phyloP scores from a whole-genome alignment of 1,284 basidiomycete species.

The Filobasidium uniguttulatum region DNA sequence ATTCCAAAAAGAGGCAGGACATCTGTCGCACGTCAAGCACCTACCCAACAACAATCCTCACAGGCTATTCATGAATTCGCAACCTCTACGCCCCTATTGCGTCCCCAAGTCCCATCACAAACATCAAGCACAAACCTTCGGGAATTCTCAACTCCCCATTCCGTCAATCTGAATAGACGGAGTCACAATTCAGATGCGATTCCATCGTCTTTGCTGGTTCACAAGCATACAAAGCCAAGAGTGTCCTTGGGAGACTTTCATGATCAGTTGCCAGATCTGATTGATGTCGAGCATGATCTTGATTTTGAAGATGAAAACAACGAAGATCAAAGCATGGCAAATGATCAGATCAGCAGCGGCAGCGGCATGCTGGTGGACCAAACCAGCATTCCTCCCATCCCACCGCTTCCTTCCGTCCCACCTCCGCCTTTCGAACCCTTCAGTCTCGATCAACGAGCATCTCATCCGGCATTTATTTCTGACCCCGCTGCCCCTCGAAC shows the following conservation, averaged over 20 bases:
- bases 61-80: not conserved
- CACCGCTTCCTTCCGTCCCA: too few relatives aligned
- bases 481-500: not conserved
- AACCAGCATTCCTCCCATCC: too few relatives aligned
- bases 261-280: not conserved
- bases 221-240: not conserved
- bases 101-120: slow-evolving; percentile 20
- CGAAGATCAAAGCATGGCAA: not conserved
- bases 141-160: too few relatives aligned
- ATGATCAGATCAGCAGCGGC: not conserved
- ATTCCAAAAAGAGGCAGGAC: slow-evolving; percentile 21
- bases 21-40: slow-evolving; percentile 5
- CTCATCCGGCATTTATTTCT: not conserved
- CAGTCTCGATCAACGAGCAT: not conserved
- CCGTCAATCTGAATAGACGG: too few relatives aligned
- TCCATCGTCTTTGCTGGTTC: not conserved
- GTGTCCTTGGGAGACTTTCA: slow-evolving; percentile 1
- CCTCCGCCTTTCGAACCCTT: not conserved
- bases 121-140: not conserved
- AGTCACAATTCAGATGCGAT: too few relatives aligned
- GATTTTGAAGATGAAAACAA: not conserved
- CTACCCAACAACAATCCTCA: slow-evolving; percentile 1
- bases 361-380: not conserved
- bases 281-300: not conserved
- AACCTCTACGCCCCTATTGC: slow-evolving; percentile 26